These are phyloP conservation scores for Pleurotus platypus DNA, from an alignment of 768 basidiomycete genomes.

Conservation along the genomic window DNA sequence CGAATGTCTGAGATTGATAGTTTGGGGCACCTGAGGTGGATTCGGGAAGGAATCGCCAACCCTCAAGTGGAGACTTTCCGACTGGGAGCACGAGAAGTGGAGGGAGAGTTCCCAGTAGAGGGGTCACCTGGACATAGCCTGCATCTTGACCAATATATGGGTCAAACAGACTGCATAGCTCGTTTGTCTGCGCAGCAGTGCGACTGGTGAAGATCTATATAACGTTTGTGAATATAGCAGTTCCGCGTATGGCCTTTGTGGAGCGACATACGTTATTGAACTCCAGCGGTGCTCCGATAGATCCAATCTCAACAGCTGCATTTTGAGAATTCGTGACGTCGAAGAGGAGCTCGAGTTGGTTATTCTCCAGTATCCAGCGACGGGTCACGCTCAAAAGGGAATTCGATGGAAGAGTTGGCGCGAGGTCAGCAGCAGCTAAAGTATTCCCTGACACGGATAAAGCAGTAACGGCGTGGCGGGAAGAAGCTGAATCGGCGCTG, in stretches of 20 bases:
- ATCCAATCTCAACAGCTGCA: slow-evolving; percentile 47
- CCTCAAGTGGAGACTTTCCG: slow-evolving; percentile 48
- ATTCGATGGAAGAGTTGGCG: slow-evolving; percentile 41
- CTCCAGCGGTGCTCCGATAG: slow-evolving; percentile 49
- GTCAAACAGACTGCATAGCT: slow-evolving; percentile 50
- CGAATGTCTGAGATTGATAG: slow-evolving; percentile 60
- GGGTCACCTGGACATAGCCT: slow-evolving; percentile 49
- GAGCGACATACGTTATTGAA: slow-evolving; percentile 46
- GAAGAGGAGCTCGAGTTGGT: slow-evolving; percentile 43
- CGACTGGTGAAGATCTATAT: slow-evolving; percentile 51
- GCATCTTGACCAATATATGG: slow-evolving; percentile 58
- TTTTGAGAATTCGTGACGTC: slow-evolving; percentile 46
- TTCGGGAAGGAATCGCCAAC: slow-evolving; percentile 55
- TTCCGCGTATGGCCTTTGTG: background rate
- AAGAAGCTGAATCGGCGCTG: slow-evolving; percentile 39
- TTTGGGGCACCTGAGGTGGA: slow-evolving; percentile 38
- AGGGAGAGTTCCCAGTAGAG: slow-evolving; percentile 50
- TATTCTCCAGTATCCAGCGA: slow-evolving; percentile 42
- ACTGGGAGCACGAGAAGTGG: slow-evolving; percentile 48
- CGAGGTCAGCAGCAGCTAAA: slow-evolving; percentile 44
- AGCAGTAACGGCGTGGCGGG: slow-evolving; percentile 35
- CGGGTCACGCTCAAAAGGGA: slow-evolving; percentile 48
- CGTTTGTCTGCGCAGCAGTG: slow-evolving; percentile 48
- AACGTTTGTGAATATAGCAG: background rate
- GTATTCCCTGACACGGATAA: slow-evolving; percentile 37